Evolutionary conservation across 1,284 basidiomycete species (phyloP).

Genomic region (Phenoliferia sp.): DNA sequence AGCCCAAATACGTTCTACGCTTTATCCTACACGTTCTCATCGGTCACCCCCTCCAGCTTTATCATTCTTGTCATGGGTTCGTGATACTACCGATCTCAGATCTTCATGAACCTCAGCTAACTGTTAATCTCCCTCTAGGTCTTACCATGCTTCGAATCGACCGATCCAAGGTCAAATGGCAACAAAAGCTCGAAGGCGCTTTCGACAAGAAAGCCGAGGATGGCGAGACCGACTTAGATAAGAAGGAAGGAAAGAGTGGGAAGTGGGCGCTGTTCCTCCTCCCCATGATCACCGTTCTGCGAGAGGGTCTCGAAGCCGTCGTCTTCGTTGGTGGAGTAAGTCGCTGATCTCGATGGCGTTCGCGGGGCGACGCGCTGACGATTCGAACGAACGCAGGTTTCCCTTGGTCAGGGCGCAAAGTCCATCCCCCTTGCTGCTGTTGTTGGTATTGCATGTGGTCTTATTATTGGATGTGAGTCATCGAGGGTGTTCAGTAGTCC

Average conservation of each 20-base stretch:
- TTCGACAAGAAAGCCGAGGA: conserved; percentile 55
- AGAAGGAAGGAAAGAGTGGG: conserved; percentile 23
- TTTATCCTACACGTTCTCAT: not conserved
- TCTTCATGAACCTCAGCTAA: conserved; percentile 48
- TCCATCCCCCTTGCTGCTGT: conserved; percentile 86
- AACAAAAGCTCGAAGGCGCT: conserved; percentile 72
- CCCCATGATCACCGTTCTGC: conserved; percentile 80
- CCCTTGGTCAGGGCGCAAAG: conserved; percentile 69
- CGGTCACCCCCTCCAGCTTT: conserved; percentile 38
- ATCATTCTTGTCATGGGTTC: conserved; percentile 73
- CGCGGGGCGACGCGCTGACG: not conserved
- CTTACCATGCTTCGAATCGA: conserved; percentile 50
- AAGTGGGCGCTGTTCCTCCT: conserved; percentile 83
- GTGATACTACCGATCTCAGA: not conserved
- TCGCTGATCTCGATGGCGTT: conserved; percentile 3
- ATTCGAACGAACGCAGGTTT: conserved; percentile 50
- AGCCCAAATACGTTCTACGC: not conserved
- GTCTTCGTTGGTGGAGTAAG: conserved; percentile 82
- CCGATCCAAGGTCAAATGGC: conserved; percentile 79
- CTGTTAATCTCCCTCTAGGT: not conserved
- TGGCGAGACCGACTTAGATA: conserved; percentile 13
- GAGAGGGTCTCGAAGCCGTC: conserved; percentile 89
- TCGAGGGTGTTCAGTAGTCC: conserved; percentile 29
- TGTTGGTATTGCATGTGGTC: conserved; percentile 70
- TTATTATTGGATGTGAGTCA: conserved; percentile 53